phyloP scores from a whole-genome alignment of 805 yeast species.

The Candida wancherniae region DNA sequence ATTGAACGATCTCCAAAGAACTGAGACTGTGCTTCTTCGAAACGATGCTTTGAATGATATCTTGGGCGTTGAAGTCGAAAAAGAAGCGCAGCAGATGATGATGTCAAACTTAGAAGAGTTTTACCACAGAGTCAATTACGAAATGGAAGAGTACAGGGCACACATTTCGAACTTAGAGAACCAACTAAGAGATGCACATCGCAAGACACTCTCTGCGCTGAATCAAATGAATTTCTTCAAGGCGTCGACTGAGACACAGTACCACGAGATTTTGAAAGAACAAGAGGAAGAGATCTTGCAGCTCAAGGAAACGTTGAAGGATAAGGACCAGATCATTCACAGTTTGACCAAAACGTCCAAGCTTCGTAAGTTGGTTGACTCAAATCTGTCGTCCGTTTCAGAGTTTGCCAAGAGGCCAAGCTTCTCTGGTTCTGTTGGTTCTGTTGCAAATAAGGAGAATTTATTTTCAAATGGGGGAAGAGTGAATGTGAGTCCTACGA shows the following conservation, averaged over 20 bases:
- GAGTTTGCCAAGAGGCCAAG: constrained; percentile 12
- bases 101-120: constrained; percentile 47
- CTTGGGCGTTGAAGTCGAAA: constrained; percentile 40
- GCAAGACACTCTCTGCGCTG: constrained; percentile 8
- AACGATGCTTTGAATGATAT: constrained; percentile 58
- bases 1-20: constrained; percentile 54
- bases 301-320: constrained; percentile 55
- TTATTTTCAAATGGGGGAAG: constrained; percentile 4
- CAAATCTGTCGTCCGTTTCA: constrained; percentile 17
- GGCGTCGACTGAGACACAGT: constrained; percentile 10
- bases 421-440: constrained; percentile 5
- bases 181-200: constrained; percentile 37
- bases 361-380: constrained; percentile 45
- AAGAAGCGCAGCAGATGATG: constrained; percentile 34
- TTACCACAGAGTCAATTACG: constrained; percentile 43
- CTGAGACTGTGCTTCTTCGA: constrained; percentile 52
- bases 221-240: not conserved
- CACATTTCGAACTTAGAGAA: constrained; percentile 58
- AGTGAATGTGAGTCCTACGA: constrained; percentile 11
- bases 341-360: constrained; percentile 65
- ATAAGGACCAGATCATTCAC: constrained; percentile 74
- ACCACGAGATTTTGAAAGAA: constrained; percentile 43
- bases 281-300: constrained; percentile 67
- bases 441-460: constrained; percentile 10
- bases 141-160: constrained; percentile 55